Conservation (phyloP, 1,284 basidiomycete genomes). For the Leccinum subspadiceum region DNA sequence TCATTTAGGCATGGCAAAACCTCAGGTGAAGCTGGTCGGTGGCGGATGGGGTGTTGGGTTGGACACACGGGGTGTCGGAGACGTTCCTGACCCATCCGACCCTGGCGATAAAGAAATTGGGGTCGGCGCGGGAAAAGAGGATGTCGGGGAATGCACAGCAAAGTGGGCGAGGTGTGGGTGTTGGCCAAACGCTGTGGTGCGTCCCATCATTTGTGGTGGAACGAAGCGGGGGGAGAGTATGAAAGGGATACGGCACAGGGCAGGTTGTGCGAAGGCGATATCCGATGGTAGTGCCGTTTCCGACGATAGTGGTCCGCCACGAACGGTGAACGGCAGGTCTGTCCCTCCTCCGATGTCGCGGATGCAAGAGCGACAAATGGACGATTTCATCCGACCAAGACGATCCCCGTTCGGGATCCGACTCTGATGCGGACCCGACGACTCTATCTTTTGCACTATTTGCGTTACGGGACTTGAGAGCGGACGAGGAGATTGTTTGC, state of each 20-base stretch:
- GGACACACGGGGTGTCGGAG: slow-evolving; percentile 81
- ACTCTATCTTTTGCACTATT: slow-evolving; percentile 82
- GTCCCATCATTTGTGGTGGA: slow-evolving; percentile 66
- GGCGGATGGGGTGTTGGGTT: slow-evolving; percentile 80
- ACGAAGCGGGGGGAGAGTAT: slow-evolving; percentile 17
- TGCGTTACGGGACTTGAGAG: slow-evolving; percentile 72
- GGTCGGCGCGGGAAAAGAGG: slow-evolving; percentile 3
- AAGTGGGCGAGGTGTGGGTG: slow-evolving; percentile 85
- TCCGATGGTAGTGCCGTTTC: slow-evolving; percentile 5
- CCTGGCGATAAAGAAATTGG: slow-evolving; percentile 3
- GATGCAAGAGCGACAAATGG: slow-evolving; percentile 12
- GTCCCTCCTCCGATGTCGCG: slow-evolving; percentile 10
- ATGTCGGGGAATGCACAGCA: slow-evolving; percentile 38
- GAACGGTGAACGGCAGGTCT: slow-evolving; percentile 12
- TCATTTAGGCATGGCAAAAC: slow-evolving; percentile 69
- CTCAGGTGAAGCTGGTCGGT: slow-evolving; percentile 79
- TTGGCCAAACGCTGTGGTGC: slow-evolving; percentile 84
- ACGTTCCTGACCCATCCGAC: slow-evolving; percentile 21
- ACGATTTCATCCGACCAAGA: slow-evolving; percentile 22
- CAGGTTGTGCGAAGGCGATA: slow-evolving; percentile 14
- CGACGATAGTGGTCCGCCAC: slow-evolving; percentile 1
- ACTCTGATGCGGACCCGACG: slow-evolving; percentile 35
- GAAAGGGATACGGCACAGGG: slow-evolving; percentile 21
- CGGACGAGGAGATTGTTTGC: slow-evolving; percentile 80
- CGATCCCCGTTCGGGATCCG: slow-evolving; percentile 36